Base-by-base conservation (phyloP, 2,329 filamentous ascomycete genomes). In the Pezicula neosporulosa region DNA sequence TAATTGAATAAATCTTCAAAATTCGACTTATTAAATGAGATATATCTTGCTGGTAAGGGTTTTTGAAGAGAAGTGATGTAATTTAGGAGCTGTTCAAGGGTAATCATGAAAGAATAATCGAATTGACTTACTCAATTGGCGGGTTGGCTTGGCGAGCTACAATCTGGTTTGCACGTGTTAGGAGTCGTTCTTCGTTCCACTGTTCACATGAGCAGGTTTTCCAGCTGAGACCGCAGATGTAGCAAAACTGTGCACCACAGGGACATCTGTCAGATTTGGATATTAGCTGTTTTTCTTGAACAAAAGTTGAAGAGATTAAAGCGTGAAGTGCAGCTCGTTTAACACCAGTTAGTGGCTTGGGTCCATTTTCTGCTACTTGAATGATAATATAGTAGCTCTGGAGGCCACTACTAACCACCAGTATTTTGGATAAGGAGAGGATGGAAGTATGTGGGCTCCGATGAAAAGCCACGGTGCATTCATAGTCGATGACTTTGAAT, bases 371-470 rank as follows among this genome's bases (percentile, higher is more conserved):
- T 21, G 21, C 21, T 21, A 21, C 21, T 21, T 3, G 5, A 21
- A 21, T n/a, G n/a, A n/a, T n/a, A n/a, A 21, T 21, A 3, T 21
- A 21, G 21, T 5, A 21, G 21, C 21, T 5, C 21, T 21, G 21
- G 21, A 21, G 21, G 21, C 21, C 21, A 21, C 21, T 21, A 21
- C 21, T 21, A 21, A 5, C 21, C 28, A 30, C 28, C 7, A 81
- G 56, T 80, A 82, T n/a, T 79, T 28, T 0, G 66, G 46, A 78
- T 82, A 1, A 47, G 63, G 46, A 77, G 82, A 0, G 72, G 79
- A 39, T 7, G 4, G 21, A 48, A 38, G 9, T 37, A 21, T 3
- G 21, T 21, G 21, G 5, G 21, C 21, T 21, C 21, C 21, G 5
- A 5, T 21, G 21, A 21, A 3, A 21, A 21, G 3, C 5, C 21